phyloP scores from a whole-genome alignment of 441 rosid species.

The Viola pubescens region DNA sequence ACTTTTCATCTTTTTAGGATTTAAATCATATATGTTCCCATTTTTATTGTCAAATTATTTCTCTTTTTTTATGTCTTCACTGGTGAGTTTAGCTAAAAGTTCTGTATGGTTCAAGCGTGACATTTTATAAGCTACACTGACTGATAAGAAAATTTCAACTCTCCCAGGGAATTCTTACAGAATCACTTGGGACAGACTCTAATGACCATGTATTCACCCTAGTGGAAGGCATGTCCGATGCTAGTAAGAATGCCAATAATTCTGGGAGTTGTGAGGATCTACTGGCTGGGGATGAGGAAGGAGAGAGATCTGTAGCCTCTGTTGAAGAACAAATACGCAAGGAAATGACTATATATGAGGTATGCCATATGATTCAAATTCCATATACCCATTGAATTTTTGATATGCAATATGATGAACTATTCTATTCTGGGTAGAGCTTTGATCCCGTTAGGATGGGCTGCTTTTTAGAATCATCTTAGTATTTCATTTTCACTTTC shows the following conservation, averaged over 20 bases:
- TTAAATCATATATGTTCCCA: constrained; percentile 2
- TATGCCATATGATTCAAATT: constrained; percentile 16
- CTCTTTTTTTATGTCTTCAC: background rate
- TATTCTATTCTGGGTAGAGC: too few species aligned
- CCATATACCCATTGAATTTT: too few species aligned
- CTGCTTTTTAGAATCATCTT: too few species aligned
- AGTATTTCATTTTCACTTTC: too few species aligned
- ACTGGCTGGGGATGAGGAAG: constrained; percentile 73
- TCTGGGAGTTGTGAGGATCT: constrained; percentile 49
- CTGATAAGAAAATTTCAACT: constrained; percentile 1
- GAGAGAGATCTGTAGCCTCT: constrained; percentile 60
- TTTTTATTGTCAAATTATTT: background rate
- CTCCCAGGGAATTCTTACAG: constrained; percentile 67
- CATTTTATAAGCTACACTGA: constrained; percentile 3
- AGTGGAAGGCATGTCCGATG: constrained; percentile 54
- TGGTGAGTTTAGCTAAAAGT: background rate
- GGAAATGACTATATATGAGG: constrained; percentile 93
- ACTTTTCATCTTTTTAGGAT: background rate
- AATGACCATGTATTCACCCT: constrained; percentile 45
- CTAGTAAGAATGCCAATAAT: constrained; percentile 46
- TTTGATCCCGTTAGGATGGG: too few species aligned
- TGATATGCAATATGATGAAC: too few species aligned
- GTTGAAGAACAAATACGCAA: constrained; percentile 77
- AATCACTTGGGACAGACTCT: constrained; percentile 30
- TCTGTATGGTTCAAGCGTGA: constrained; percentile 5